Conservation (phyloP, 495 filamentous ascomycete species). For the Achaetomiella virescens region DNA sequence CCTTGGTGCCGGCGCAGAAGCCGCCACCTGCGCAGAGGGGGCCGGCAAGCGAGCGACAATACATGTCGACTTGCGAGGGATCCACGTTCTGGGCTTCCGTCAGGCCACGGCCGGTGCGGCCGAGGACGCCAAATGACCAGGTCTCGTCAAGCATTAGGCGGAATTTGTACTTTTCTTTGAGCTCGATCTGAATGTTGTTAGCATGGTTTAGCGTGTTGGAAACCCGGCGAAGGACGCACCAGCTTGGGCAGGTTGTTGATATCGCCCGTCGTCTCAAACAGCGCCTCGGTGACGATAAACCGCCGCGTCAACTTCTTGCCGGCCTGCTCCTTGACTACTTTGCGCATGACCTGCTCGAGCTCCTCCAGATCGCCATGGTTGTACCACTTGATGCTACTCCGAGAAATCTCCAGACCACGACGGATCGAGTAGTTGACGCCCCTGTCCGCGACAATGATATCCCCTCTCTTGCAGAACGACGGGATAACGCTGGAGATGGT, state of each 20-base stretch:
- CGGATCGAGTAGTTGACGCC: conserved; percentile 91
- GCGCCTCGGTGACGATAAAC: conserved; percentile 93
- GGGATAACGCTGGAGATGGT: conserved; percentile 93
- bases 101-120: conserved; percentile 80
- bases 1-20: conserved; percentile 84
- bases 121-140: conserved; percentile 91
- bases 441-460: conserved; percentile 96
- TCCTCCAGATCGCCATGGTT: conserved; percentile 96
- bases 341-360: conserved; percentile 76
- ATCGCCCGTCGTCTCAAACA: conserved; percentile 89
- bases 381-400: conserved; percentile 87
- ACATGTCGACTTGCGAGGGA: conserved; percentile 85
- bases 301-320: conserved; percentile 83
- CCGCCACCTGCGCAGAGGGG: conserved; percentile 88
- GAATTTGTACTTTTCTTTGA: conserved; percentile 94
- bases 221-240: conserved; percentile 42
- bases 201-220: neutral
- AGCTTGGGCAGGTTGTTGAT: conserved; percentile 77
- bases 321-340: conserved; percentile 79
- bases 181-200: conserved; percentile 56
- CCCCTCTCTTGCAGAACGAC: conserved; percentile 91
- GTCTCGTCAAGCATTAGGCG: conserved; percentile 95
- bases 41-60: conserved; percentile 85
- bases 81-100: conserved; percentile 97
- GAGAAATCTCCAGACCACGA: conserved; percentile 86